A percentile compares a stretch with the other conserved stretches of the same genome.
Evolutionary conservation across 805 yeast species (phyloP).

Genomic region (Schwanniomyces pseudopolymorphus): DNA sequence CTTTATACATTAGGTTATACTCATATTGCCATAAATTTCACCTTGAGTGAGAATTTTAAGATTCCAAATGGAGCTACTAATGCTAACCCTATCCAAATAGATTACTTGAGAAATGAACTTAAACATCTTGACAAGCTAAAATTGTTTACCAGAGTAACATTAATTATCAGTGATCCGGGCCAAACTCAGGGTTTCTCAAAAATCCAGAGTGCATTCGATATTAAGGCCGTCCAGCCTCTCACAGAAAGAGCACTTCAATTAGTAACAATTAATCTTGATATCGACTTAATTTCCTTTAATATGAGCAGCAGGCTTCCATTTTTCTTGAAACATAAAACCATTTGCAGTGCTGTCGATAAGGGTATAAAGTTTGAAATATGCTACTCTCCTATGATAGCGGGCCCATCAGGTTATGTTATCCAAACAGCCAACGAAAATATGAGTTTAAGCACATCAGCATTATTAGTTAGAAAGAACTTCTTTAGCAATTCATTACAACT

Average conservation of each 20-base stretch:
- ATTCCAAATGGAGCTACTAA: constrained; percentile 48
- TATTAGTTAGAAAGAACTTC: constrained; percentile 55
- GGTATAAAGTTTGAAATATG: constrained; percentile 82
- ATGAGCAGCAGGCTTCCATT: constrained; percentile 66
- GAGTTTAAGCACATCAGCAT: constrained; percentile 19
- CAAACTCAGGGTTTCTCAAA: constrained; percentile 64
- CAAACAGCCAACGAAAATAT: constrained; percentile 14
- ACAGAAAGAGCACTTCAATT: constrained; percentile 77
- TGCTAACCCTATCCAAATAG: constrained; percentile 50
- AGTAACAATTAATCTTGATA: constrained; percentile 72
- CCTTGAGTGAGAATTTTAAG: constrained; percentile 49
- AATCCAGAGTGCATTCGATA: constrained; percentile 58
- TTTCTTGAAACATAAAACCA: constrained; percentile 77
- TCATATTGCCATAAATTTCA: constrained; percentile 73
- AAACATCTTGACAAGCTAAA: constrained; percentile 31
- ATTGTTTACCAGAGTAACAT: constrained; percentile 69
- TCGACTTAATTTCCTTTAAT: constrained; percentile 78
- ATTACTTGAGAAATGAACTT: constrained; percentile 12
- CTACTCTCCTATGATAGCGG: constrained; percentile 56
- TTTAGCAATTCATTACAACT: constrained; percentile 73
- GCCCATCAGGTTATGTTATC: constrained; percentile 26
- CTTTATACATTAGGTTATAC: constrained; percentile 67
- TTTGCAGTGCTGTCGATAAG: constrained; percentile 78
- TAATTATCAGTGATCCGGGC: constrained; percentile 73
- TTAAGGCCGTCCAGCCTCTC: constrained; percentile 77